Evolutionary conservation across 306 rosid species (phyloP).

Genomic region (Rubus parviflorus): DNA sequence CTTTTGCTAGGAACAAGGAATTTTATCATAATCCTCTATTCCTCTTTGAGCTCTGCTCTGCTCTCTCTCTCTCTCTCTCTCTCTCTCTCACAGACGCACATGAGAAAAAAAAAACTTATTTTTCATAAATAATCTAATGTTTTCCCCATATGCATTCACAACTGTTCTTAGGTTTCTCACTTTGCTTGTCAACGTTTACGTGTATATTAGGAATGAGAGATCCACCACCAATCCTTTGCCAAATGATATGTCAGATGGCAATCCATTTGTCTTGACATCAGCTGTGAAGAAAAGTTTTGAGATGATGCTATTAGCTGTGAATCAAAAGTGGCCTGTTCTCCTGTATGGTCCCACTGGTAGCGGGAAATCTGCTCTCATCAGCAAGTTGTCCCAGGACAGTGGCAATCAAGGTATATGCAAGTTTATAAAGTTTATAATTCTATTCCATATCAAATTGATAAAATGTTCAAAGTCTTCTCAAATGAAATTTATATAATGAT

Average conservation of each 20-base stretch:
- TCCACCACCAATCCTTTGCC: conserved; percentile 28
- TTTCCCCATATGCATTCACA: conserved; percentile 11
- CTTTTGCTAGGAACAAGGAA: conserved; percentile 36
- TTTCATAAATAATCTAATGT: conserved; percentile 2
- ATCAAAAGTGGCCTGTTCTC: conserved; percentile 91
- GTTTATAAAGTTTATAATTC: neutral
- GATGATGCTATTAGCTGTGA: conserved; percentile 64
- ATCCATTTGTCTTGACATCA: conserved; percentile 61
- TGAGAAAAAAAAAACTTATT: conserved; percentile 4
- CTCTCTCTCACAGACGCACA: neutral
- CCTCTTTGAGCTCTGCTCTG: neutral
- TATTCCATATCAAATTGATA: neutral
- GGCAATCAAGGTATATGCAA: conserved; percentile 42
- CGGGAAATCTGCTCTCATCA: conserved; percentile 84
- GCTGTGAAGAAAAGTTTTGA: conserved; percentile 61
- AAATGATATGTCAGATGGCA: conserved; percentile 28
- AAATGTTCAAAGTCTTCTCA: neutral
- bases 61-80: neutral
- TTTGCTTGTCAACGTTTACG: conserved; percentile 18
- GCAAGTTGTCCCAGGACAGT: conserved; percentile 63
- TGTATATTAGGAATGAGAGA: conserved; percentile 46
- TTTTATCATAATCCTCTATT: conserved; percentile 1
- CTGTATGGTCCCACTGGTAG: conserved; percentile 80
- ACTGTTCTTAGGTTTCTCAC: conserved; percentile 17
- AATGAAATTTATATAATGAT: neutral